Percentiles rank a stretch among this genome's conserved stretches.
phyloP scores from a whole-genome alignment of 139 green algal species.

The Micractinium conductrix region DNA sequence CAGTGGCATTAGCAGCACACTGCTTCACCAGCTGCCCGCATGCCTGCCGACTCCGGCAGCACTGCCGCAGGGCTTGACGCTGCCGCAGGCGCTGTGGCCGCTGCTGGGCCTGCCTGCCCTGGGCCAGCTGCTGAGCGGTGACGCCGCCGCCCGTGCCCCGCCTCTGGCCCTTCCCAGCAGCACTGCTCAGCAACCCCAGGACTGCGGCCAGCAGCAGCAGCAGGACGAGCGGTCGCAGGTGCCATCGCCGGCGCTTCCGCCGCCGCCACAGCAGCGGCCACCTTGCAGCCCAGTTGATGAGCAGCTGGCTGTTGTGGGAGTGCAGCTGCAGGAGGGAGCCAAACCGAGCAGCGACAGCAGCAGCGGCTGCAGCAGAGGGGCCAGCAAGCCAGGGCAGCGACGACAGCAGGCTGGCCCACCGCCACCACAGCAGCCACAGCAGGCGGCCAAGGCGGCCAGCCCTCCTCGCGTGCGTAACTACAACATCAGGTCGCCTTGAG shows the following conservation, averaged over 20 bases:
- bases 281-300: neutral
- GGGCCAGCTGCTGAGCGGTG: neutral
- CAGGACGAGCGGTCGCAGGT: neutral
- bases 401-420: neutral
- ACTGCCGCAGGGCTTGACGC: neutral
- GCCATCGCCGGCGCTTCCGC: no score
- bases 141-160: neutral
- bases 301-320: neutral
- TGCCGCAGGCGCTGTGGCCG: neutral
- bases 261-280: no score
- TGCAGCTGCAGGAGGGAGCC: neutral
- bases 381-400: neutral
- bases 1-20: neutral
- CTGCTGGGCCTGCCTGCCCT: neutral
- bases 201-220: neutral
- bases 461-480: constrained; percentile 29
- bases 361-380: neutral
- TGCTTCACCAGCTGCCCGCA: no score
- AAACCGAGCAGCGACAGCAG: neutral
- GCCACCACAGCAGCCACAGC: neutral
- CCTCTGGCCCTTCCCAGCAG: neutral
- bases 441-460: neutral
- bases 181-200: neutral
- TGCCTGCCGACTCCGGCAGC: neutral
- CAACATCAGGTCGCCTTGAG: constrained; percentile 30